A percentile compares a stretch with the other conserved stretches of the same genome.
These are phyloP conservation scores for Luvunga scandens DNA, from an alignment of 345 rosid genomes.

Conservation along the genomic window DNA sequence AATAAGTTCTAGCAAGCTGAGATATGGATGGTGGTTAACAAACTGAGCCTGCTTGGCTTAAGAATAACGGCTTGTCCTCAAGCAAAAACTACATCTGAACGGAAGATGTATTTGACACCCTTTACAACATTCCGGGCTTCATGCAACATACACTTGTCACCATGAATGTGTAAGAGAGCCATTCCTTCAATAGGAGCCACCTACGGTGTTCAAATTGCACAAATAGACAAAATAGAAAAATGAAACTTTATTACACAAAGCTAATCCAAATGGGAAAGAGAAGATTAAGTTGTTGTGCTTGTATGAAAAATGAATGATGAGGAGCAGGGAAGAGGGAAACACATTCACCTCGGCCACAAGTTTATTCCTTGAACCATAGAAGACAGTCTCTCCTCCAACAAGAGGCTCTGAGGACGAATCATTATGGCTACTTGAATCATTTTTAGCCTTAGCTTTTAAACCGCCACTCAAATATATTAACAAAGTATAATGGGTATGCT, in stretches of 20 bases:
- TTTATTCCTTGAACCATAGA: constrained; percentile 70
- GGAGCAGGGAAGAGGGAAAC: neutral
- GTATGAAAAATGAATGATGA: neutral
- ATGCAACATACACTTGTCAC: constrained; percentile 88
- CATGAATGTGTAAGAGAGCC: constrained; percentile 94
- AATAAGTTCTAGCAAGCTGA: neutral
- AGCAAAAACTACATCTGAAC: constrained; percentile 93
- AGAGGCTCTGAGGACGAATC: constrained; percentile 50
- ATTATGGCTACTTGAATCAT: constrained; percentile 25
- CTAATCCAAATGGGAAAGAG: neutral
- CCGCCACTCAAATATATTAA: constrained; percentile 82
- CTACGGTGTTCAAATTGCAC: constrained; percentile 28
- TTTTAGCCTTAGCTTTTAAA: constrained; percentile 44
- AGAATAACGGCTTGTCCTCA: constrained; percentile 24
- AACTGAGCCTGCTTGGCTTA: constrained; percentile 7
- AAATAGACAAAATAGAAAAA: neutral
- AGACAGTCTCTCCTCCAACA: constrained; percentile 93
- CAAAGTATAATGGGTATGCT: constrained; percentile 71
- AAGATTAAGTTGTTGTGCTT: neutral
- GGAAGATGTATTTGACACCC: constrained; percentile 84
- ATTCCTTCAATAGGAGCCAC: constrained; percentile 89
- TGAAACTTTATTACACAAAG: neutral
- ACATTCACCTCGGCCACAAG: constrained; percentile 71
- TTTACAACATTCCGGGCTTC: constrained; percentile 75
- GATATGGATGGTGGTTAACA: neutral